Evolutionary conservation across 1,139 yeast genomes (phyloP).

Genomic region (Yamadazyma friedrichii): DNA sequence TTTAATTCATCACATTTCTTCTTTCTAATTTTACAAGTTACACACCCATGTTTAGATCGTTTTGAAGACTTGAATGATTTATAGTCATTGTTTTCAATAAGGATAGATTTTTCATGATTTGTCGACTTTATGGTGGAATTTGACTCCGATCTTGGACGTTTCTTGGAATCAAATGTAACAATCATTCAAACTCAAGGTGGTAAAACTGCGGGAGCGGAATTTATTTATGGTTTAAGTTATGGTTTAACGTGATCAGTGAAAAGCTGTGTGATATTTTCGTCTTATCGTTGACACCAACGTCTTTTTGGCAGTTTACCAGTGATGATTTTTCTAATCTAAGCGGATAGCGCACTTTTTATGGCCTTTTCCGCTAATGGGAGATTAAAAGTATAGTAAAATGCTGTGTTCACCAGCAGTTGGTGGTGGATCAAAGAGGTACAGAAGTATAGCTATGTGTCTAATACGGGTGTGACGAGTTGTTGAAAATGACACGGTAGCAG

Average conservation of each 20-base stretch:
- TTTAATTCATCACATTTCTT: constrained; percentile 68
- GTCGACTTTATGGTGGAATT: constrained; percentile 2
- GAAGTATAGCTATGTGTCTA: too few relatives aligned
- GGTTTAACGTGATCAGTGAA: too few relatives aligned
- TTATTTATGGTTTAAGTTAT: too few relatives aligned
- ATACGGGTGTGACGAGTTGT: too few relatives aligned
- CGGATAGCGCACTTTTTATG: background rate
- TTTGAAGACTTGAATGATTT: constrained; percentile 12
- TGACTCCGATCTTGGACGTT: background rate
- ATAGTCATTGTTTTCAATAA: constrained; percentile 3
- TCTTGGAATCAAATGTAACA: constrained; percentile 15
- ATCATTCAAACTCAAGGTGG: constrained; percentile 9
- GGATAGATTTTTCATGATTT: constrained; percentile 1
- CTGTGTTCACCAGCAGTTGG: too few relatives aligned
- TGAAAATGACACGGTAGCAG: too few relatives aligned
- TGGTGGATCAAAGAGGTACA: too few relatives aligned
- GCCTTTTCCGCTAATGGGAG: background rate
- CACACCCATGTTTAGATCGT: constrained; percentile 60
- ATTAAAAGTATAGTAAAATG: background rate
- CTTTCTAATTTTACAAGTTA: constrained; percentile 69
- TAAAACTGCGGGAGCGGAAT: too few relatives aligned
- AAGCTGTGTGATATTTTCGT: too few relatives aligned
- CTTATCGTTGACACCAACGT: too few relatives aligned
- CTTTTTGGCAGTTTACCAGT: background rate
- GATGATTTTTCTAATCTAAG: background rate